Evolutionary conservation across 352 stramenopile genomes (phyloP).

Genomic region (Phytophthora sansomeana): DNA sequence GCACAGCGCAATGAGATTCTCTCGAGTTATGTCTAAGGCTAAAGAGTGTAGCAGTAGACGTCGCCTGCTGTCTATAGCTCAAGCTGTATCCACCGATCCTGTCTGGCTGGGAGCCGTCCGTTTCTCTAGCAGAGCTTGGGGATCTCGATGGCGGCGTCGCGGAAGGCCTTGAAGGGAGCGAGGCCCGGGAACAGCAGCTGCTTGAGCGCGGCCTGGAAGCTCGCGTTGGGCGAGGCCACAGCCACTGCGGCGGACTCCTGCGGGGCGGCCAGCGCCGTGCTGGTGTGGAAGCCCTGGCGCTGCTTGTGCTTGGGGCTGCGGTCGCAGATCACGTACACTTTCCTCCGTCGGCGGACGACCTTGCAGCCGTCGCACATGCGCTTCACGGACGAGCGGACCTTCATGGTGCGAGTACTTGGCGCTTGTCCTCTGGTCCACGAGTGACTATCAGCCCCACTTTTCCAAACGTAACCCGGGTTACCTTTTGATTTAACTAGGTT

Average conservation of each 20-base stretch:
- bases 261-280: slow-evolving; percentile 41
- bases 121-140: slow-evolving; percentile 67
- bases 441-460: slow-evolving; percentile 28
- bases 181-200: slow-evolving; percentile 94
- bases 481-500: background rate
- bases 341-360: slow-evolving; percentile 85
- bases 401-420: slow-evolving; percentile 65
- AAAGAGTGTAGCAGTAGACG: background rate
- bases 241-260: slow-evolving; percentile 29
- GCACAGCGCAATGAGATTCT: slow-evolving; percentile 36
- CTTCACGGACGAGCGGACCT: slow-evolving; percentile 92
- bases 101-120: background rate
- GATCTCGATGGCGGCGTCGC: slow-evolving; percentile 72
- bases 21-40: slow-evolving; percentile 34
- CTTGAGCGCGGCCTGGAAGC: slow-evolving; percentile 93
- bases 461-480: background rate
- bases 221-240: slow-evolving; percentile 91
- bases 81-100: background rate
- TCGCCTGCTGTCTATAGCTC: no score
- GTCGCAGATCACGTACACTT: slow-evolving; percentile 93
- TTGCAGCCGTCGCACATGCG: slow-evolving; percentile 94
- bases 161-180: slow-evolving; percentile 80
- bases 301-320: slow-evolving; percentile 94
- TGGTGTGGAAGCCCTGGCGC: slow-evolving; percentile 92
- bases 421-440: slow-evolving; percentile 34